Conservation (phyloP, 306 rosid species). For the Sesbania bispinosa region DNA sequence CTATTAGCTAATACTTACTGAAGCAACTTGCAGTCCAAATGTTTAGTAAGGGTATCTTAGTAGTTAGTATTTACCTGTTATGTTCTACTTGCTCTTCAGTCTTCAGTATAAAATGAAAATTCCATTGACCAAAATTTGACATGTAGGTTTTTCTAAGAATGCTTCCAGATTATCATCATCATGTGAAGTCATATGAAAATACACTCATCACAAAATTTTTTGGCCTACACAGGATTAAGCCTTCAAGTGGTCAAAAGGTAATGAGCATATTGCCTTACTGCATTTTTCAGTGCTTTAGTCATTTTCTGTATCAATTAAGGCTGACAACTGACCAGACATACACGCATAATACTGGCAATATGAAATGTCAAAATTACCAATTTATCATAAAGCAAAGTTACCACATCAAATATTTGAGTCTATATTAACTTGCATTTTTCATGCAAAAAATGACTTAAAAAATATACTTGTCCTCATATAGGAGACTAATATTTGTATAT, state of each 20-base stretch:
- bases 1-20: too few relatives aligned
- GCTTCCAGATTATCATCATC: conserved; percentile 93
- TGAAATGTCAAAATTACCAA: neutral
- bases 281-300: neutral
- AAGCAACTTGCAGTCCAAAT: neutral
- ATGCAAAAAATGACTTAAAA: conserved; percentile 11
- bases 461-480: conserved; percentile 15
- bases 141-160: conserved; percentile 78
- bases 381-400: neutral
- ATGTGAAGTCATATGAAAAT: conserved; percentile 74
- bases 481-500: conserved; percentile 23
- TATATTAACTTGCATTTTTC: neutral
- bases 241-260: conserved; percentile 91
- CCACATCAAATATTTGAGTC: neutral
- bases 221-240: conserved; percentile 92
- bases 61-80: neutral
- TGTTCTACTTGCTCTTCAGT: neutral
- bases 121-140: conserved; percentile 30
- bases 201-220: conserved; percentile 85
- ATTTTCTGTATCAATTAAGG: conserved; percentile 5
- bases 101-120: conserved; percentile 14
- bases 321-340: neutral
- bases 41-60: neutral
- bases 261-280: conserved; percentile 6
- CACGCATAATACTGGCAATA: neutral